Base-by-base conservation (phyloP, 495 filamentous ascomycete genomes). In the Penicillium nucicola region DNA sequence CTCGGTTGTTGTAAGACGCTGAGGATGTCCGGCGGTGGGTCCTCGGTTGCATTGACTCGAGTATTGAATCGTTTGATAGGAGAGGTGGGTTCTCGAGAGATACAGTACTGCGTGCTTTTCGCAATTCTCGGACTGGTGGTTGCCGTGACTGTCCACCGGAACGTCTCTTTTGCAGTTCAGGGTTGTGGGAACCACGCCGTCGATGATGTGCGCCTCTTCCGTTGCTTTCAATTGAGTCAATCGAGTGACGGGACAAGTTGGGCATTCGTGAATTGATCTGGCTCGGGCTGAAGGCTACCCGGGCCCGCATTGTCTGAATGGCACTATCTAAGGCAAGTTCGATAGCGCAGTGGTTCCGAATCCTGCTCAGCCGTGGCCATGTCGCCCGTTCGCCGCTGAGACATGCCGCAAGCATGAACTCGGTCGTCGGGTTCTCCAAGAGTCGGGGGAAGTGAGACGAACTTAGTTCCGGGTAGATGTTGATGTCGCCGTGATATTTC, bases 401-500 rank as follows among this genome's bases (percentile, higher is more conserved):
- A 57, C 85, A 87, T 20, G 88, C 84, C 25, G 86, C 75, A 1
- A 83, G 61, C 87, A 97, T 93, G 68, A 95, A 96, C n/a, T 90
- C 89, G 0, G 82, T 65, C 0, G 87, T 95, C n/a, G 92, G 92
- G 48, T 97, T 97, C 50, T 78, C 85, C 18, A 97, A 68, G 30
- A 96, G 85, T 14, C 79, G 77, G 3, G 85, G 88, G 30, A 95
- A 83, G 53, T 95, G 84, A 5, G 79, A 74, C 28, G 86, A 84
- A 2, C 80, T 76, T 42, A 95, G 86, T 46, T 88, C 82, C 0
- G 92, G 92, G 42, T 95, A 80, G 44, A 97, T 96, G 39, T 88
- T 97, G 65, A 97, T 95, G 66, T 97, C 90, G n/a, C 92, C 92
- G 3, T 86, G 88, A 56, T 97, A 97, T 53, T 86, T 89, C 58